A percentile compares a stretch with the other conserved stretches of the same genome.
phyloP scores from a whole-genome alignment of 306 rosid genomes.

The Nissolia schottii region DNA sequence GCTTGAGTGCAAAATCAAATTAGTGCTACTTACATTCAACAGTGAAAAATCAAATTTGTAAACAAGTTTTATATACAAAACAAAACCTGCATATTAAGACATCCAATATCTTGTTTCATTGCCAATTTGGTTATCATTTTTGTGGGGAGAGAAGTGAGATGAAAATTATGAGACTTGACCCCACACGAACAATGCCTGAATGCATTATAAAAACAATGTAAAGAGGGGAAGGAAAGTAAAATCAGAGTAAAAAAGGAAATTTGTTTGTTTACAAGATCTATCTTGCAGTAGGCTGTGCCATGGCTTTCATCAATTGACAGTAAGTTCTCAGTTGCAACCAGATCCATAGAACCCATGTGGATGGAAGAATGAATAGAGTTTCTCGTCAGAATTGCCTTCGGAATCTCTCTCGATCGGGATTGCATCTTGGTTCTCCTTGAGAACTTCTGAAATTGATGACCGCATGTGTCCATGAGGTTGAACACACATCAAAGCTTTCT shows the following conservation, averaged over 20 bases:
- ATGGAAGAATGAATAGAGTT: no score
- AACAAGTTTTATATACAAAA: no score
- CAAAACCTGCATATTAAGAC: no score
- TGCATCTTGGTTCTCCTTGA: constrained; percentile 92
- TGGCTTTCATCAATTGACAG: constrained; percentile 70
- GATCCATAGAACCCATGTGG: constrained; percentile 54
- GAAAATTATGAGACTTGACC: background rate
- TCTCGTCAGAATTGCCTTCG: constrained; percentile 54
- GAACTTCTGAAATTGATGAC: constrained; percentile 87
- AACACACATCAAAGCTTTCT: constrained; percentile 95
- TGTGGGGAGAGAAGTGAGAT: background rate
- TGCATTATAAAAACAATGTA: background rate
- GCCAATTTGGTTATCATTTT: no score
- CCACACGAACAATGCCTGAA: background rate
- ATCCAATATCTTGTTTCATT: no score
- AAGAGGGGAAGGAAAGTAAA: background rate
- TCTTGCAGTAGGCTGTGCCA: constrained; percentile 67
- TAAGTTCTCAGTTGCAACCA: constrained; percentile 46
- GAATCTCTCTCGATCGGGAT: constrained; percentile 62
- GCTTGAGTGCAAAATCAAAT: no score
- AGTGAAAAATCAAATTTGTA: no score
- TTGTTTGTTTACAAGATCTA: constrained; percentile 27
- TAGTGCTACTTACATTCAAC: no score
- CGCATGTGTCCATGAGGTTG: constrained; percentile 77
- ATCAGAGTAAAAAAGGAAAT: background rate